A percentile compares a stretch with the other conserved stretches of the same genome.
Evolutionary conservation across 1,139 yeast genomes (phyloP).

Genomic region (Yamadazyma sp.): DNA sequence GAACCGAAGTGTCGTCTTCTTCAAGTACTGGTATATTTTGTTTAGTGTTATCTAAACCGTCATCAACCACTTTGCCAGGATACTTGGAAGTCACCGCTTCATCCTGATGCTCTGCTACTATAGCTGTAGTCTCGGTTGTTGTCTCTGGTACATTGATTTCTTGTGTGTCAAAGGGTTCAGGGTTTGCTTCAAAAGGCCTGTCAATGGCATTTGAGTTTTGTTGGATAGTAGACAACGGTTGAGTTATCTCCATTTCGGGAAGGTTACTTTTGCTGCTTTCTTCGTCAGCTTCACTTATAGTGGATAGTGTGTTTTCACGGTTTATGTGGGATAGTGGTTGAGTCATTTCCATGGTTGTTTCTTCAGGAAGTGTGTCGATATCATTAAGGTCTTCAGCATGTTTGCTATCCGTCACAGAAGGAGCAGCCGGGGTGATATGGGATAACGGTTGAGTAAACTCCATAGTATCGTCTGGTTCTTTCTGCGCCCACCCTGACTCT

Average conservation of each 20-base stretch:
- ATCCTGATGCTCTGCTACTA: no score
- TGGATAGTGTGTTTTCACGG: slow-evolving; percentile 3
- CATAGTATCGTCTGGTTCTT: slow-evolving; percentile 10
- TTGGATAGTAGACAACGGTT: slow-evolving; percentile 8
- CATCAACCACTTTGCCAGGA: not conserved
- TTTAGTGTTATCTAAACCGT: not conserved
- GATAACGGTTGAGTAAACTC: slow-evolving; percentile 17
- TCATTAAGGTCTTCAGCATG: not conserved
- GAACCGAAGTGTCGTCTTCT: not conserved
- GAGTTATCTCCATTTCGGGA: slow-evolving; percentile 18
- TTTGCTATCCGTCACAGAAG: no score
- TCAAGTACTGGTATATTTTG: not conserved
- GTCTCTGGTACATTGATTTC: no score
- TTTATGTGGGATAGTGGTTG: slow-evolving; percentile 7
- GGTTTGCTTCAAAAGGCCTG: no score
- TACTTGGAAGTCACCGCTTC: no score
- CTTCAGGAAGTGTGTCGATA: not conserved
- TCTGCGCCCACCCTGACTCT: no score
- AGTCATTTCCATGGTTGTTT: slow-evolving; percentile 11
- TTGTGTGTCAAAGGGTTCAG: no score
- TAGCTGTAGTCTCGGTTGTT: no score
- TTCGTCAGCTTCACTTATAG: slow-evolving; percentile 6
- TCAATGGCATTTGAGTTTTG: not conserved
- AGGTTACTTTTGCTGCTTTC: slow-evolving; percentile 12
- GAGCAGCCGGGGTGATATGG: not conserved